phyloP scores from a whole-genome alignment of 1,139 yeast genomes.

The Zygoascus meyerae region DNA sequence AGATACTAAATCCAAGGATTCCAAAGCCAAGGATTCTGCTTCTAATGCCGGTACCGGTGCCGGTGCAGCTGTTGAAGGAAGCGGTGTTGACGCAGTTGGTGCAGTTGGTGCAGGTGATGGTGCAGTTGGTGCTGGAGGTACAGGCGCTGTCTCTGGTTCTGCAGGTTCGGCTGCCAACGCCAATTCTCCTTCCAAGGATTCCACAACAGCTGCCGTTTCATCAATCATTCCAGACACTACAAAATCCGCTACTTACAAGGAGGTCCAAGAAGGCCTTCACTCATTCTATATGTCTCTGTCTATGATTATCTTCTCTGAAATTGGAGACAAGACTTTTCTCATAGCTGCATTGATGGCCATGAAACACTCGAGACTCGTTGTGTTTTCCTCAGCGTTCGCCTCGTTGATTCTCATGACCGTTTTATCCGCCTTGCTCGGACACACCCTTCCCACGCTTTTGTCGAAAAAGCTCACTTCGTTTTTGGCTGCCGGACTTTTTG shows the following conservation, averaged over 20 bases:
- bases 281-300: constrained; percentile 34
- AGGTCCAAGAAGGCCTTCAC: constrained; percentile 18
- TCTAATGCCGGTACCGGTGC: constrained; percentile 1
- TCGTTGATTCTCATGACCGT: constrained; percentile 88
- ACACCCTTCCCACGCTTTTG: constrained; percentile 76
- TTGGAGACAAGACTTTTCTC: constrained; percentile 94
- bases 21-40: background rate
- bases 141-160: background rate
- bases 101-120: background rate
- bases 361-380: constrained; percentile 79
- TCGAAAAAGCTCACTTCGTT: constrained; percentile 77
- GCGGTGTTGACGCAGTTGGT: too few relatives aligned
- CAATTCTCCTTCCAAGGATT: background rate
- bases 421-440: constrained; percentile 86
- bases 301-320: constrained; percentile 90
- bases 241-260: background rate
- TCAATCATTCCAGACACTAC: background rate
- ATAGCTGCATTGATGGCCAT: constrained; percentile 98
- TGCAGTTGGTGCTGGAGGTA: background rate
- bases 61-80: background rate
- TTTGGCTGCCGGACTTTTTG: constrained; percentile 71
- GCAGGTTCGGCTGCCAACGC: background rate
- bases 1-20: constrained; percentile 11
- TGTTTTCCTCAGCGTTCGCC: constrained; percentile 81
- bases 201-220: background rate